Evolutionary conservation across 495 filamentous ascomycete species (phyloP).

Genomic region (Aspergillus carlsbadensis): DNA sequence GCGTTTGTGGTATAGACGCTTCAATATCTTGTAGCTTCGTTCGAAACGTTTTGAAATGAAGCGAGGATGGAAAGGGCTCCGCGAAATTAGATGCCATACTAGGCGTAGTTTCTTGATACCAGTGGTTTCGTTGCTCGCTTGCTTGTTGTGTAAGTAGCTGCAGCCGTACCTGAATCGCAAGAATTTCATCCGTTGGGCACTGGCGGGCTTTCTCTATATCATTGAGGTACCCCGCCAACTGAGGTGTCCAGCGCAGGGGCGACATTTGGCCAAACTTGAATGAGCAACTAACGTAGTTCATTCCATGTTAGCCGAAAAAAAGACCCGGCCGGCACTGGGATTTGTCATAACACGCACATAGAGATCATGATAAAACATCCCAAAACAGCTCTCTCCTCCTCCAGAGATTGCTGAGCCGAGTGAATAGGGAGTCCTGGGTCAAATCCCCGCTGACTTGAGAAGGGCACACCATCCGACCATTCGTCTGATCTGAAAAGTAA

Average conservation of each 20-base stretch:
- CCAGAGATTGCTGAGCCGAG: not conserved
- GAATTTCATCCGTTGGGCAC: not conserved
- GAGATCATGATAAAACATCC: not conserved
- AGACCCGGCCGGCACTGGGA: too few relatives aligned
- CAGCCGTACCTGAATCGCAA: not conserved
- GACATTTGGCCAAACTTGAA: not conserved
- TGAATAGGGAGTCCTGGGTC: not conserved
- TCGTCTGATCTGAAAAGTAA: not conserved
- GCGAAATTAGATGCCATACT: not conserved
- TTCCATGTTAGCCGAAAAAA: not conserved
- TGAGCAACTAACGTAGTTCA: not conserved
- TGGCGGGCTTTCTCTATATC: not conserved
- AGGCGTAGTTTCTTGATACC: not conserved
- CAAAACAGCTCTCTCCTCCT: not conserved
- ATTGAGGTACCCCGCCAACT: not conserved
- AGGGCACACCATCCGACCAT: not conserved
- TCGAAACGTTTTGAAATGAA: not conserved
- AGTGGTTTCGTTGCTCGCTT: not conserved
- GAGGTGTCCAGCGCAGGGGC: not conserved
- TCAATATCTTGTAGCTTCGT: not conserved
- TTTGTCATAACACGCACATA: not conserved
- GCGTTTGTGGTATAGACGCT: not conserved
- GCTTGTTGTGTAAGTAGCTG: not conserved
- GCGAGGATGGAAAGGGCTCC: not conserved
- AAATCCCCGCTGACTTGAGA: not conserved